These are phyloP conservation scores for Trichomonascaceae sp. DNA, from an alignment of 1,139 yeast species.

Conservation along the genomic window DNA sequence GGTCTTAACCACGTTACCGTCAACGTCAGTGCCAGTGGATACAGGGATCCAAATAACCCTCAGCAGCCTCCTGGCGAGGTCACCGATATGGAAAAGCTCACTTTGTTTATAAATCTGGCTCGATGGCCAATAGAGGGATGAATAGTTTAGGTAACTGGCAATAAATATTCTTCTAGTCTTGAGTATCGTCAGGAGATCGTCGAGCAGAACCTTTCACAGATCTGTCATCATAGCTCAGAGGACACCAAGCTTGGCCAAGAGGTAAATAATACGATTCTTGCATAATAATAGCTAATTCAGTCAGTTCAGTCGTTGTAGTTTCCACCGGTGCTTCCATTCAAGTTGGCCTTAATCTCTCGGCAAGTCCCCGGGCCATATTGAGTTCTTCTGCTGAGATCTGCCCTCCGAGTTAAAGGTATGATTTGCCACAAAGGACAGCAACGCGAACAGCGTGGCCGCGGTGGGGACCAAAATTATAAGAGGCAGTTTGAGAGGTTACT, in stretches of 20 bases:
- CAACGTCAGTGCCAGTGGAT: slow-evolving; percentile 10
- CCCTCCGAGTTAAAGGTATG: no score
- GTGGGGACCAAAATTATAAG: slow-evolving; percentile 27
- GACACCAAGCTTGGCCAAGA: no score
- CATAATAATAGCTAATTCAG: no score
- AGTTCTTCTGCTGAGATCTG: no score
- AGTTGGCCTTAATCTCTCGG: no score
- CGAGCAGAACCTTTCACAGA: no score
- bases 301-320: slow-evolving; percentile 21
- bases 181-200: no score
- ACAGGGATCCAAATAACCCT: slow-evolving; percentile 6
- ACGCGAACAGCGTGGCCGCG: slow-evolving; percentile 57
- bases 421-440: slow-evolving; percentile 57
- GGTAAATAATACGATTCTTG: no score
- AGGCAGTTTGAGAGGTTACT: slow-evolving; percentile 48
- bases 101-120: neutral
- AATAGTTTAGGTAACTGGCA: no score
- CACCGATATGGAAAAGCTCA: neutral
- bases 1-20: slow-evolving; percentile 21
- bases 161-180: no score
- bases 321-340: slow-evolving; percentile 20
- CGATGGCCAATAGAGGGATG: neutral
- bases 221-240: no score
- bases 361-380: slow-evolving; percentile 12
- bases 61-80: slow-evolving; percentile 5